Evolutionary conservation across 176 grass and related monocot species (phyloP).

Genomic region (Typha latifolia): DNA sequence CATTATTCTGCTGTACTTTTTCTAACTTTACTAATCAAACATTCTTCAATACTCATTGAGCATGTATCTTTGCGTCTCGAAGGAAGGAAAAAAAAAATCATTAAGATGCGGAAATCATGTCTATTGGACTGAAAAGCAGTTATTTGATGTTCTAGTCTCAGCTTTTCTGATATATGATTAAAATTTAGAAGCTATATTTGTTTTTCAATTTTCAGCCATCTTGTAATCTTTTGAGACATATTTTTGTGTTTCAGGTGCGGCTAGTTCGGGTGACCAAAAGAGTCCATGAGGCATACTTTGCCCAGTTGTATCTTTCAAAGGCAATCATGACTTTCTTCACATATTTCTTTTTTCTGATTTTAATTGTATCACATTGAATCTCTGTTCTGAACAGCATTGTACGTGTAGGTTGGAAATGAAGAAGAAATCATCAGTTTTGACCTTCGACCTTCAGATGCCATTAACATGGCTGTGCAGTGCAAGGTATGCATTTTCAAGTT

Average conservation of each 20-base stretch:
- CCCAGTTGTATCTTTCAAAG: slow-evolving; percentile 70
- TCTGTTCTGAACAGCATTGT: slow-evolving; percentile 17
- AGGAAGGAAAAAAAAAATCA: too few relatives aligned
- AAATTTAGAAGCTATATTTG: too few relatives aligned
- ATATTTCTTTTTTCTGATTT: background rate
- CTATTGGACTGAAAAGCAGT: too few relatives aligned
- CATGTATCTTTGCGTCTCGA: too few relatives aligned
- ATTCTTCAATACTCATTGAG: too few relatives aligned
- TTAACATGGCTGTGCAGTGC: slow-evolving; percentile 93
- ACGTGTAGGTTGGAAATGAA: slow-evolving; percentile 54
- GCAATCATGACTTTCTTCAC: slow-evolving; percentile 14
- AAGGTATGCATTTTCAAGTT: slow-evolving; percentile 38
- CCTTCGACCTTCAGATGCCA: slow-evolving; percentile 85
- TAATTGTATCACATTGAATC: background rate
- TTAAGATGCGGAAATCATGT: too few relatives aligned
- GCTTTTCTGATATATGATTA: too few relatives aligned
- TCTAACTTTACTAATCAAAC: too few relatives aligned
- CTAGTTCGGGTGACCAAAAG: slow-evolving; percentile 85
- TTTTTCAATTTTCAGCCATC: too few relatives aligned
- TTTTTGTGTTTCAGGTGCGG: slow-evolving; percentile 46
- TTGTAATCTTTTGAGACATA: background rate
- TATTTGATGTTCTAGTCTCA: too few relatives aligned
- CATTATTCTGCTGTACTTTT: too few relatives aligned
- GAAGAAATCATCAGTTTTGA: slow-evolving; percentile 62
- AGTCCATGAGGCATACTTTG: slow-evolving; percentile 88